Base-by-base conservation (phyloP, 805 yeast genomes). In the Barnettozyma salicaria region DNA sequence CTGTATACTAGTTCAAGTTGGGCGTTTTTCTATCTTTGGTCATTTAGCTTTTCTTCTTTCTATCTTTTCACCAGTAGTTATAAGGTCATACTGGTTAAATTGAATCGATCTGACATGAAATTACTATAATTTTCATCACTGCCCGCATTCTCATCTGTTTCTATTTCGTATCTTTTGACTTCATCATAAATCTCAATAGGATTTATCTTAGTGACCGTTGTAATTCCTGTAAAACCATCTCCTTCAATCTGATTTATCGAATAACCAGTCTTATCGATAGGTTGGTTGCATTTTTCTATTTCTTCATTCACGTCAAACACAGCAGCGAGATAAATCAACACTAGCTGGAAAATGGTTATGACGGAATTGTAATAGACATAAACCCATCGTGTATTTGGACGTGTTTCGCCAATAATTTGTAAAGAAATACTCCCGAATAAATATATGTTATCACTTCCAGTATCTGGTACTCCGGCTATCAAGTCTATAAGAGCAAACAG, bases 181-280 rank as follows among this genome's bases (percentile, higher is more conserved):
- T 41, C 46, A 5, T 50, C 32, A 18, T 55, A 50, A 2, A 63
- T 51, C 5, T 41, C 40, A 6, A 48, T 19, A 7, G 69, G 67
- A 35, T 63, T 59, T 5, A 71, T 51, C 19, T 52, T 53, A 7
- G 64, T 57, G 2, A 68, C 53, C 14, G 51, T 42, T 1, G 65
- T 55, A 19, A 61, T 52, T 0, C 78, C 77, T 29, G 67, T 65
- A 42, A 61, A 68, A 1, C 76, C 77, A 47, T 72, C 75, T 26
- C 59, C 59, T 34, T 45, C 51, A 2, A 41, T 41, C 19, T 46
- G 45, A 35, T 37, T 41, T 11, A 45, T 19, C 6, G 52, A 34
- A 19, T 31, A 48, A 24, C 32, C 30, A 27, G 55, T 50, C 23
- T 58, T 42, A 13, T 56, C 27, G 22, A 65, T 25, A 34, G 61